Percentiles rank a stretch among this genome's conserved stretches.
phyloP scores from a whole-genome alignment of 2,329 filamentous ascomycete genomes.

The Chaetomium strumarium region DNA sequence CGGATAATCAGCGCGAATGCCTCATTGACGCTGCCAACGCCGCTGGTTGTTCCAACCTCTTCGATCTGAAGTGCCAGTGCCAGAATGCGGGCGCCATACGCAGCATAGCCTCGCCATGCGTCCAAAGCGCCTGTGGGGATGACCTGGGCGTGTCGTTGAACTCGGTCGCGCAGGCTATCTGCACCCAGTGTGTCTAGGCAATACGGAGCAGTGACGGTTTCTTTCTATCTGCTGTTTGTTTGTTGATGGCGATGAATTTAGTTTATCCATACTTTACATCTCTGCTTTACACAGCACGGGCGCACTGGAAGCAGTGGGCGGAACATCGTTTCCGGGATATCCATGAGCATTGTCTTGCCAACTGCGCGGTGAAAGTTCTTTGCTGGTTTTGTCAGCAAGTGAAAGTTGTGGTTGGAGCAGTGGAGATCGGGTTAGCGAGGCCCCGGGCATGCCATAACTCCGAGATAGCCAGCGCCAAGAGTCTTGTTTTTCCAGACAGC shows the following conservation, averaged over 20 bases:
- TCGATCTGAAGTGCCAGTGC: conserved; percentile 15
- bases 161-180: conserved; percentile 13
- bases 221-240: background rate
- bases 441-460: too few relatives aligned
- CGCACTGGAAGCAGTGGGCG: too few relatives aligned
- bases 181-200: conserved; percentile 8
- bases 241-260: background rate
- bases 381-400: too few relatives aligned
- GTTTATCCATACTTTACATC: too few relatives aligned
- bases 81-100: conserved; percentile 3
- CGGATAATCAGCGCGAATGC: background rate
- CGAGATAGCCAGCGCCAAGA: too few relatives aligned
- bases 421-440: too few relatives aligned
- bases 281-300: too few relatives aligned
- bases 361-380: too few relatives aligned
- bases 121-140: conserved; percentile 2
- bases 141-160: background rate
- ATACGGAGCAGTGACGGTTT: background rate
- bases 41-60: conserved; percentile 8
- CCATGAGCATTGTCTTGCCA: too few relatives aligned
- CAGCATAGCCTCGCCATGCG: conserved; percentile 6
- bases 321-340: too few relatives aligned
- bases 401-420: too few relatives aligned
- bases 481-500: too few relatives aligned
- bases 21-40: conserved; percentile 6